Conservation (phyloP, 2,329 filamentous ascomycete species). For the Verticillium isaacii region DNA sequence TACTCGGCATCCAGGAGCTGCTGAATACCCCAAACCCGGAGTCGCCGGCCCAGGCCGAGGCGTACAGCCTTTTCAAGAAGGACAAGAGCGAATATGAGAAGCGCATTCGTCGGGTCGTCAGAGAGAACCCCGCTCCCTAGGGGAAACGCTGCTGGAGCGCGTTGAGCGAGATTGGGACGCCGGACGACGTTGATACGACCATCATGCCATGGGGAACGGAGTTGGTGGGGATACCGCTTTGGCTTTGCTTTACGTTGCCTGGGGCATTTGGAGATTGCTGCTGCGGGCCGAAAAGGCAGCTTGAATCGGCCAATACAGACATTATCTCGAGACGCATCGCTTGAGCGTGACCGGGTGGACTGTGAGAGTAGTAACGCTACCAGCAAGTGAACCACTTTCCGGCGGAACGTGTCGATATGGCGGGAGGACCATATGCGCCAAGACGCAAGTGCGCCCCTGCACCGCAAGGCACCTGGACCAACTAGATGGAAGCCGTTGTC, state of each 20-base stretch:
- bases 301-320: background rate
- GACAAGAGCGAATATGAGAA: conserved; percentile 84
- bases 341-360: background rate
- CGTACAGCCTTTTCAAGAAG: conserved; percentile 94
- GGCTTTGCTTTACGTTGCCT: background rate
- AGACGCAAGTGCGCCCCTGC: background rate
- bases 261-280: background rate
- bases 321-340: background rate
- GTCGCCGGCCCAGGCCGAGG: conserved; percentile 92
- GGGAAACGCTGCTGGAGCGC: background rate
- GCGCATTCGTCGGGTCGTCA: conserved; percentile 80
- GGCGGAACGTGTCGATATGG: background rate
- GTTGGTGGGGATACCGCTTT: background rate
- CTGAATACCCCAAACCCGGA: conserved; percentile 96
- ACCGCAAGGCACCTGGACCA: background rate
- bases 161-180: conserved; percentile 12
- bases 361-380: background rate
- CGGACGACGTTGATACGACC: background rate
- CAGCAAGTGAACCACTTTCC: background rate
- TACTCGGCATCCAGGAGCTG: conserved; percentile 91
- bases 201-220: conserved; percentile 1
- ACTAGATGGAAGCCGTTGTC: background rate
- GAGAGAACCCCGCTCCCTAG: conserved; percentile 73
- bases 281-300: background rate
- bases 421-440: background rate